Conservation (phyloP, 495 filamentous ascomycete genomes). For the Neurospora tetraspora region DNA sequence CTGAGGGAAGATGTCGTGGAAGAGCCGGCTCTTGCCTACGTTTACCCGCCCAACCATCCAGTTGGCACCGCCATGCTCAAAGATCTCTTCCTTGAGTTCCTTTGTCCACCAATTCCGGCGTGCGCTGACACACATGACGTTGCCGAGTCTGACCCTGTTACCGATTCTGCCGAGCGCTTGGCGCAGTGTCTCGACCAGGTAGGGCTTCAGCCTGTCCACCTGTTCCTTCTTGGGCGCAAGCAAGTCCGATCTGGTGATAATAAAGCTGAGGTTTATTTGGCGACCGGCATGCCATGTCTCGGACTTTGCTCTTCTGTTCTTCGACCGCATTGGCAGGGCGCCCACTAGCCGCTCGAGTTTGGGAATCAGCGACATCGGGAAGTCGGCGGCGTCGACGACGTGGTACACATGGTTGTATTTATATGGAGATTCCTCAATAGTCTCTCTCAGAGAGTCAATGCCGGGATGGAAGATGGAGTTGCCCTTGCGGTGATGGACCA, state of each 20-base stretch:
- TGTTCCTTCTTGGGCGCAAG: constrained; percentile 70
- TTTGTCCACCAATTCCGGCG: constrained; percentile 82
- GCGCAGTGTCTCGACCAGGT: constrained; percentile 61
- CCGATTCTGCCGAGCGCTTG: constrained; percentile 53
- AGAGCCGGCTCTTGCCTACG: constrained; percentile 89
- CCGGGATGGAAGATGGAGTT: constrained; percentile 65
- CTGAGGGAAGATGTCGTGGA: constrained; percentile 78
- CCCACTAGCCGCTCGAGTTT: constrained; percentile 44
- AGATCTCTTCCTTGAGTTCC: constrained; percentile 74
- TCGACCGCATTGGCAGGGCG: constrained; percentile 55
- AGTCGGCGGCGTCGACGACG: constrained; percentile 95
- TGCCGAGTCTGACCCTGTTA: constrained; percentile 61
- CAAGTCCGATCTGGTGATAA: constrained; percentile 84
- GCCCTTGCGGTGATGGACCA: constrained; percentile 64
- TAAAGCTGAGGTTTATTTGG: constrained; percentile 66
- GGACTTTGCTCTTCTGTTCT: constrained; percentile 60
- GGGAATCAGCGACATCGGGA: constrained; percentile 81
- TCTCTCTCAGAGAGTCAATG: constrained; percentile 64
- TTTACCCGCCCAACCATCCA: constrained; percentile 99
- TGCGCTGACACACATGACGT: constrained; percentile 74
- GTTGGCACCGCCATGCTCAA: constrained; percentile 67
- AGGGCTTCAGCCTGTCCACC: constrained; percentile 75
- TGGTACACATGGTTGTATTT: constrained; percentile 91
- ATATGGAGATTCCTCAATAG: constrained; percentile 76
- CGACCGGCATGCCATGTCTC: constrained; percentile 52